phyloP scores from a whole-genome alignment of 306 rosid species.

The Pterocarpus macrocarpus region DNA sequence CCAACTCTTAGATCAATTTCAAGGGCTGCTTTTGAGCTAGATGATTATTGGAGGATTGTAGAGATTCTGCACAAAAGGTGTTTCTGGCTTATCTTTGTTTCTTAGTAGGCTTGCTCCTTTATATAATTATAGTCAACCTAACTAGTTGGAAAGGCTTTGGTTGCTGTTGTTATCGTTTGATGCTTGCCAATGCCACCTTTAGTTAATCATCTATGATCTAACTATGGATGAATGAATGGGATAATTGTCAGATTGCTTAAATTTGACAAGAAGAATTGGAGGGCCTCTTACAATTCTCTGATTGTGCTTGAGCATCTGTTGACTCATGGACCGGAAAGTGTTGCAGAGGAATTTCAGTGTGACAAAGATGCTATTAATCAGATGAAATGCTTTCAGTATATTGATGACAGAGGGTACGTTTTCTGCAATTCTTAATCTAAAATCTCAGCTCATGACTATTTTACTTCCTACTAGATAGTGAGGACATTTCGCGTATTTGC shows the following conservation, averaged over 20 bases:
- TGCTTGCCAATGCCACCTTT: neutral
- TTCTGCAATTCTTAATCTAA: conserved; percentile 2
- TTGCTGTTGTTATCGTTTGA: neutral
- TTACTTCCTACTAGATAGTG: no score
- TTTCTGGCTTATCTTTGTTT: neutral
- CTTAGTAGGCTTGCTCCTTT: neutral
- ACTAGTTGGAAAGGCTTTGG: neutral
- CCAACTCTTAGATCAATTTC: conserved; percentile 75
- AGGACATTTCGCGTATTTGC: neutral
- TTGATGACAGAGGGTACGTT: conserved; percentile 73
- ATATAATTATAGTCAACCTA: neutral
- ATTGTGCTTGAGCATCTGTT: conserved; percentile 69
- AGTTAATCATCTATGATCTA: neutral
- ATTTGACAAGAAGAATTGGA: conserved; percentile 80
- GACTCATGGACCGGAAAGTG: conserved; percentile 88
- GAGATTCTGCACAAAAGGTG: conserved; percentile 55
- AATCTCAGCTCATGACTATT: neutral
- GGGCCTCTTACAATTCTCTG: conserved; percentile 73
- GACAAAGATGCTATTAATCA: conserved; percentile 63
- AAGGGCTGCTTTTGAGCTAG: conserved; percentile 83
- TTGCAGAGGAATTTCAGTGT: conserved; percentile 66
- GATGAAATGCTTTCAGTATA: conserved; percentile 66
- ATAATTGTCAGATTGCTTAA: conserved; percentile 60
- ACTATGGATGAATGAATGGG: neutral
- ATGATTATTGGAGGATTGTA: conserved; percentile 69